Evolutionary conservation across 345 rosid species (phyloP).

Genomic region (Boechera retrofracta): DNA sequence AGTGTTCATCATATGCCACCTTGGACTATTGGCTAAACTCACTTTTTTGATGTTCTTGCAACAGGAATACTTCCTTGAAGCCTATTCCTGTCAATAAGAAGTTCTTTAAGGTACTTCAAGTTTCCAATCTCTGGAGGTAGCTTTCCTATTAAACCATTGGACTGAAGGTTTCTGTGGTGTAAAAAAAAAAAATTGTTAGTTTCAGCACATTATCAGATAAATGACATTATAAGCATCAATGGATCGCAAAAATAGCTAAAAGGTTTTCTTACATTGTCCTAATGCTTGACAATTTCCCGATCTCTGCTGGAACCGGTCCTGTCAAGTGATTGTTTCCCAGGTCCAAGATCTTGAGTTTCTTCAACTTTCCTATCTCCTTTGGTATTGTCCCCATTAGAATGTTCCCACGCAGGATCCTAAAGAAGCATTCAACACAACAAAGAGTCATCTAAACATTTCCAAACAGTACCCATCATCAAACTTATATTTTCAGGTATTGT

Average conservation of each 20-base stretch:
- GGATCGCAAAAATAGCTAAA: not conserved
- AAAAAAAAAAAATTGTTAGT: constrained; percentile 17
- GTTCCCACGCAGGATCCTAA: constrained; percentile 76
- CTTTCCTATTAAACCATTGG: constrained; percentile 84
- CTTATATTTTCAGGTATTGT: not conserved
- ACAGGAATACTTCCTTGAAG: constrained; percentile 84
- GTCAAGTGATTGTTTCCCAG: constrained; percentile 84
- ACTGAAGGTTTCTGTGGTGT: constrained; percentile 78
- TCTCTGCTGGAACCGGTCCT: constrained; percentile 84
- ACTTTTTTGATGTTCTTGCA: constrained; percentile 24
- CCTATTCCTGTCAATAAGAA: constrained; percentile 77
- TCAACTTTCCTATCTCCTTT: constrained; percentile 80
- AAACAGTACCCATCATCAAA: constrained; percentile 25
- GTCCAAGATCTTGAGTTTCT: constrained; percentile 77
- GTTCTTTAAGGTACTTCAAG: constrained; percentile 75
- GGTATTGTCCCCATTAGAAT: constrained; percentile 79
- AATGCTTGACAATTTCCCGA: constrained; percentile 66
- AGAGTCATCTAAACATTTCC: constrained; percentile 12
- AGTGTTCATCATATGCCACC: not conserved
- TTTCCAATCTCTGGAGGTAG: constrained; percentile 81
- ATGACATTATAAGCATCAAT: not conserved
- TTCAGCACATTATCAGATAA: not conserved
- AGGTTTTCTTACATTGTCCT: constrained; percentile 55
- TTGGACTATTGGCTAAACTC: constrained; percentile 19
- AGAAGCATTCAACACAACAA: constrained; percentile 38